Base-by-base conservation (phyloP, 371 early-diverging fungal genomes). In the Lichtheimia hyalospora region DNA sequence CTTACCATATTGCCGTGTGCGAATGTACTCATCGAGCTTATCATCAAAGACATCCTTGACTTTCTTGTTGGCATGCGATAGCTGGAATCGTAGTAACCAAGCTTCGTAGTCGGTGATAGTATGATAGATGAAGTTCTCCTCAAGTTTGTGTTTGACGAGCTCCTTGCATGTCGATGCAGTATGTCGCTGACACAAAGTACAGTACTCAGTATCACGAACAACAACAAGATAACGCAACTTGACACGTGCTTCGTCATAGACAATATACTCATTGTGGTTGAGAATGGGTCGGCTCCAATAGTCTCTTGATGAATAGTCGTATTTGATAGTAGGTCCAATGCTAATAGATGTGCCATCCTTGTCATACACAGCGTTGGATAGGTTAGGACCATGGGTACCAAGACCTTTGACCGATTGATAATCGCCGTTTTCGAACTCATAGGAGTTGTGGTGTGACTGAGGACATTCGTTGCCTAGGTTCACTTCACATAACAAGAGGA, bases 401-500 rank as follows among this genome's bases (percentile, higher is more conserved):
- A 79, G 48, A 13, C 82, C 86, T 57, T 76, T 79, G 18, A 83
- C 71, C 15, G 78, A 77, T 21, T 57, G 67, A 5, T 57, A 53
- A 5, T 55, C 16, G 42, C 44, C 51, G 12, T 42, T 18, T 1
- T 46, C 20, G n/a, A 39, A 62, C 15, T 54, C 5, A 3, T 23
- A 5, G 5, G 4, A 14, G 8, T 41, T 43, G 18, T 57, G 18
- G 16, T 59, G 49, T 1, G 23, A 21, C 40, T 49, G n/a, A 39
- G 73, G 74, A 52, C 71, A 63, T 12, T 57, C 64, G 1, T 73
- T 46, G 2, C 86, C 88, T 2, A 86, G 66, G 0, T 86, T 83
- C 7, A 86, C 86, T 57, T 86, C 88, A 54, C 84, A 86, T 3
- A 88, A 59, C 14, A 86, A 57, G 21, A 86, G 52, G 18, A 78